Evolutionary conservation across 768 basidiomycete species (phyloP).

Genomic region (Tephrocybe rancida): DNA sequence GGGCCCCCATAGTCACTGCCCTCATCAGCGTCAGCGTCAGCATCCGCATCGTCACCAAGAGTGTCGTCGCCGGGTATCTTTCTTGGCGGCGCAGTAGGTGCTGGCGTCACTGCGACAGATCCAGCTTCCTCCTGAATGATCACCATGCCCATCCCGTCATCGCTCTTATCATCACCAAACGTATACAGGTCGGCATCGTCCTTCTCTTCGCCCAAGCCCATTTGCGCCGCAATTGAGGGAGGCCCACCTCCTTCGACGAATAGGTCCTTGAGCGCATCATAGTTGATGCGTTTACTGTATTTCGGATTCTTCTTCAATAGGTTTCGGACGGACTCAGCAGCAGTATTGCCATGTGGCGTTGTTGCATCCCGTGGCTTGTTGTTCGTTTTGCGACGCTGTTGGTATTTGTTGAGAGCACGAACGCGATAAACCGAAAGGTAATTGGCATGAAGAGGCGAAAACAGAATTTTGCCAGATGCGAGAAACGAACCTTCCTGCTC

Average conservation of each 20-base stretch:
- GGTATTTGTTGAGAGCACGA: background rate
- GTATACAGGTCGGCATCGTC: constrained; percentile 44
- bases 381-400: constrained; percentile 68
- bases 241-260: constrained; percentile 54
- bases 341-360: constrained; percentile 67
- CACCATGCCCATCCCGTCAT: constrained; percentile 31
- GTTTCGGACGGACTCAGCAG: constrained; percentile 76
- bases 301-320: constrained; percentile 84
- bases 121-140: constrained; percentile 51
- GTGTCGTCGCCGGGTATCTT: constrained; percentile 21
- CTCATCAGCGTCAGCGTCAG: constrained; percentile 46
- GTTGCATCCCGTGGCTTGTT: constrained; percentile 73
- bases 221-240: constrained; percentile 27
- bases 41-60: constrained; percentile 17
- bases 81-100: constrained; percentile 17
- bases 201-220: constrained; percentile 44
- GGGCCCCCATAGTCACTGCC: constrained; percentile 51
- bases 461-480: constrained; percentile 28
- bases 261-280: constrained; percentile 82
- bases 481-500: constrained; percentile 80
- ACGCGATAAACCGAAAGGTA: constrained; percentile 12
- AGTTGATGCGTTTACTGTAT: constrained; percentile 94
- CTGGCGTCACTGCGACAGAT: constrained; percentile 29
- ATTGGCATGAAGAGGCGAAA: constrained; percentile 18
- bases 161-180: constrained; percentile 43